A percentile compares a stretch with the other conserved stretches of the same genome.
Evolutionary conservation across 352 stramenopile species (phyloP).

Genomic region (Phytophthora cajani): DNA sequence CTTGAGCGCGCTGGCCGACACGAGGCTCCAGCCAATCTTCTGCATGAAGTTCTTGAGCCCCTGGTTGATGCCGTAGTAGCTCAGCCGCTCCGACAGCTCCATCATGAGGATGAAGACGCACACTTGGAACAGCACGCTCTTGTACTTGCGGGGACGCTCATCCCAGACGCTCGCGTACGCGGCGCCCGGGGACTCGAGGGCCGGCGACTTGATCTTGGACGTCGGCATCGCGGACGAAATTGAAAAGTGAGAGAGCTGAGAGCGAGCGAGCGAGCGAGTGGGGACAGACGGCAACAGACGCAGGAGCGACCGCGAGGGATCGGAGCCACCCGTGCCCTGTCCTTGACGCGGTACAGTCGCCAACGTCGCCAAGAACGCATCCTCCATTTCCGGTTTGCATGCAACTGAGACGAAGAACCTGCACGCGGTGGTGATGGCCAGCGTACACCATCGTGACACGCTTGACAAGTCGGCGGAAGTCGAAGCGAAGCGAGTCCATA

Average conservation of each 20-base stretch:
- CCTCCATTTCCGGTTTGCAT: constrained; percentile 27
- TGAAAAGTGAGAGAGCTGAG: neutral
- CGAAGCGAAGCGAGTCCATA: neutral
- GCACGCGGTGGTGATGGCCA: constrained; percentile 1
- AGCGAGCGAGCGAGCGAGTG: too few species aligned
- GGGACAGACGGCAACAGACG: neutral
- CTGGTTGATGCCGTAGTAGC: constrained; percentile 89
- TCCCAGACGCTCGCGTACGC: constrained; percentile 49
- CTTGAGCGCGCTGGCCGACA: constrained; percentile 66
- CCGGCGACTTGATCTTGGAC: constrained; percentile 45
- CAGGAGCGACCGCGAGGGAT: constrained; percentile 13
- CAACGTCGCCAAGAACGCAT: constrained; percentile 14
- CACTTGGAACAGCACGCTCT: constrained; percentile 68
- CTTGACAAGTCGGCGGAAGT: constrained; percentile 3
- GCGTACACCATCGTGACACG: constrained; percentile 10
- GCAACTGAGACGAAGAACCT: constrained; percentile 23
- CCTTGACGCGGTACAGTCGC: constrained; percentile 22
- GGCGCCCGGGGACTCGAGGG: constrained; percentile 25
- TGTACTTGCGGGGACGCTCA: constrained; percentile 58
- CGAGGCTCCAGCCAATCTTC: constrained; percentile 62
- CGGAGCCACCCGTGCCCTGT: constrained; percentile 15
- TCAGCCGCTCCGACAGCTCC: constrained; percentile 37
- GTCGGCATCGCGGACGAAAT: constrained; percentile 11
- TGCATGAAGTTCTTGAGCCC: constrained; percentile 88
- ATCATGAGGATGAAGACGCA: constrained; percentile 44